A percentile compares a stretch with the other conserved stretches of the same genome.
Evolutionary conservation across 805 yeast species (phyloP).

Genomic region (Metschnikowia henanensis): DNA sequence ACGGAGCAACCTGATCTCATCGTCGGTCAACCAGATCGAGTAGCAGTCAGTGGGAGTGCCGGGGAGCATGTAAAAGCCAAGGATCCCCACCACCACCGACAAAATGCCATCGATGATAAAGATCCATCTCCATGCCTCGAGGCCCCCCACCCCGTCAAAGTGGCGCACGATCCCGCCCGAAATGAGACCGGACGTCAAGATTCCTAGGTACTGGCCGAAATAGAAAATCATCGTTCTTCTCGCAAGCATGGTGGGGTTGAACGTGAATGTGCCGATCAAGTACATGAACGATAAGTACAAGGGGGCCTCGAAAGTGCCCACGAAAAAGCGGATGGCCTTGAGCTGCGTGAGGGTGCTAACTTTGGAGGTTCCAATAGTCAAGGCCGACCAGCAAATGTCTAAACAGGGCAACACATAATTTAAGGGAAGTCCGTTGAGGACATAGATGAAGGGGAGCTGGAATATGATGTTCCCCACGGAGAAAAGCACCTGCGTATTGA

Average conservation of each 20-base stretch:
- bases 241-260: slow-evolving; percentile 24
- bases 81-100: slow-evolving; percentile 15
- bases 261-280: slow-evolving; percentile 24
- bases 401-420: slow-evolving; percentile 21
- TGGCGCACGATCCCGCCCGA: slow-evolving; percentile 23
- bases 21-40: slow-evolving; percentile 20
- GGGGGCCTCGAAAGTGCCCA: slow-evolving; percentile 28
- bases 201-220: slow-evolving; percentile 31
- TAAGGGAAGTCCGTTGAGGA: slow-evolving; percentile 23
- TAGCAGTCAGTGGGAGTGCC: slow-evolving; percentile 21
- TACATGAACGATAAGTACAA: slow-evolving; percentile 28
- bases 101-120: slow-evolving; percentile 18
- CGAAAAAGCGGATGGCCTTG: slow-evolving; percentile 25
- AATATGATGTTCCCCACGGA: slow-evolving; percentile 26
- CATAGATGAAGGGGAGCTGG: slow-evolving; percentile 24
- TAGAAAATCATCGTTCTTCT: slow-evolving; percentile 27
- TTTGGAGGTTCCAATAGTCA: slow-evolving; percentile 22
- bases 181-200: slow-evolving; percentile 29
- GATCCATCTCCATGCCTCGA: slow-evolving; percentile 21
- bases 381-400: slow-evolving; percentile 24
- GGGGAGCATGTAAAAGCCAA: slow-evolving; percentile 22
- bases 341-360: slow-evolving; percentile 20
- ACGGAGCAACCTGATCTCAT: slow-evolving; percentile 36
- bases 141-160: slow-evolving; percentile 13
- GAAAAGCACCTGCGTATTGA: slow-evolving; percentile 26